These are phyloP conservation scores for Ceratopteris richardii DNA, from an alignment of 75 land plant species.

Conservation along the genomic window DNA sequence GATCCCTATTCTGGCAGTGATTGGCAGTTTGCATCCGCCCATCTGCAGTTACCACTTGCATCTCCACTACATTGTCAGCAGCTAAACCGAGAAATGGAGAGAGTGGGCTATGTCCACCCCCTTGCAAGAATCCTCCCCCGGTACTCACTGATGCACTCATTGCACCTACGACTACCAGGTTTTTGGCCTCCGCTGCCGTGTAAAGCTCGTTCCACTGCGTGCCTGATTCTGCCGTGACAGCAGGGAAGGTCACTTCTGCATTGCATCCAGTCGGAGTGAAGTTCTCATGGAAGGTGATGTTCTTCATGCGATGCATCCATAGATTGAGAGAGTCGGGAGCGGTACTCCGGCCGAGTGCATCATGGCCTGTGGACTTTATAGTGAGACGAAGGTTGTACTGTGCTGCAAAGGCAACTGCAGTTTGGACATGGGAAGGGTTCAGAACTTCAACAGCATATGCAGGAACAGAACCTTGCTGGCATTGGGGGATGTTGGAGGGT, in stretches of 20 bases:
- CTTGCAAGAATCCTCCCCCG: conserved; percentile 21
- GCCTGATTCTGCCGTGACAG: conserved; percentile 15
- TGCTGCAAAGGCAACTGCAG: conserved; percentile 12
- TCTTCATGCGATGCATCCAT: conserved; percentile 19
- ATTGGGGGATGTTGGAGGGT: no score
- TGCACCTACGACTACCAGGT: conserved; percentile 13
- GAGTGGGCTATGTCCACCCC: conserved; percentile 28
- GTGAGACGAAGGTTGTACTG: conserved; percentile 17
- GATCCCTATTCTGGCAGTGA: conserved; percentile 16
- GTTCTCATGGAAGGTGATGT: conserved; percentile 12
- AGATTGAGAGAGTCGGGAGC: conserved; percentile 15
- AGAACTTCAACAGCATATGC: background rate
- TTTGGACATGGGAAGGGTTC: conserved; percentile 5
- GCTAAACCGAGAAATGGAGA: conserved; percentile 20
- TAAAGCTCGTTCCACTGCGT: conserved; percentile 18
- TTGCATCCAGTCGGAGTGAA: conserved; percentile 5
- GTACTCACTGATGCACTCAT: conserved; percentile 15
- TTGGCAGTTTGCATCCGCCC: conserved; percentile 12
- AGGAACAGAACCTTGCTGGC: background rate
- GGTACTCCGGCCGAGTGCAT: conserved; percentile 21
- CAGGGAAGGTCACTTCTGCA: background rate
- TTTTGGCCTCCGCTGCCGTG: background rate
- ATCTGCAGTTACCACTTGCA: conserved; percentile 20
- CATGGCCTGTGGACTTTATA: conserved; percentile 26
- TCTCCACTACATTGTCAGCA: conserved; percentile 25